phyloP scores from a whole-genome alignment of 164 flowering plant genomes.

The Platanus orientalis region DNA sequence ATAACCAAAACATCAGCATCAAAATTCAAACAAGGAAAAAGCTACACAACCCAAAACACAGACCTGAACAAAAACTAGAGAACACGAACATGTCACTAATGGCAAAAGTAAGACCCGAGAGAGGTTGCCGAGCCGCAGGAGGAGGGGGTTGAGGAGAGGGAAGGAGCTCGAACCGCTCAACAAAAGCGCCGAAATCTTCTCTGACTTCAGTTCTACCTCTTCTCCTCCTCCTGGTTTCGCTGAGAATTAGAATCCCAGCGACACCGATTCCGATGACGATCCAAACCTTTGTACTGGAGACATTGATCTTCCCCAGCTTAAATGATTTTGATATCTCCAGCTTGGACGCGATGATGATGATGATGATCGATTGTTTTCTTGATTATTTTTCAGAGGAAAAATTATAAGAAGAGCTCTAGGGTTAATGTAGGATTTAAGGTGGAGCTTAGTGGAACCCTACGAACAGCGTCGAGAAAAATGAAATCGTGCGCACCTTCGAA shows the following conservation, averaged over 20 bases:
- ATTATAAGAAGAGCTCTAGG: too few relatives aligned
- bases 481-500: too few relatives aligned
- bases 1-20: background rate
- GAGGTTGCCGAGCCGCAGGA: constrained; percentile 67
- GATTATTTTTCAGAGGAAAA: too few relatives aligned
- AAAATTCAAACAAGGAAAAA: background rate
- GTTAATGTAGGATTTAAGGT: background rate
- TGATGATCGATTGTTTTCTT: too few relatives aligned
- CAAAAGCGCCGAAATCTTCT: constrained; percentile 81
- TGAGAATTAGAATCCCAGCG: constrained; percentile 61
- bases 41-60: background rate
- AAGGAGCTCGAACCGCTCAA: constrained; percentile 59
- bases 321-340: constrained; percentile 16
- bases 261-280: constrained; percentile 67
- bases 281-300: constrained; percentile 65
- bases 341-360: background rate
- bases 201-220: constrained; percentile 16
- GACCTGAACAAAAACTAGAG: background rate
- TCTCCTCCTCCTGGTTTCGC: constrained; percentile 42
- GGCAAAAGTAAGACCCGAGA: constrained; percentile 72
- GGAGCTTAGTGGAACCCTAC: too few relatives aligned
- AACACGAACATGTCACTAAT: constrained; percentile 64
- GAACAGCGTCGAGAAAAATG: too few relatives aligned
- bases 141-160: constrained; percentile 92
- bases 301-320: constrained; percentile 23